A percentile compares a stretch with the other conserved stretches of the same genome.
Conservation (phyloP, 495 filamentous ascomycete genomes). For the Aspergillus baeticus region DNA sequence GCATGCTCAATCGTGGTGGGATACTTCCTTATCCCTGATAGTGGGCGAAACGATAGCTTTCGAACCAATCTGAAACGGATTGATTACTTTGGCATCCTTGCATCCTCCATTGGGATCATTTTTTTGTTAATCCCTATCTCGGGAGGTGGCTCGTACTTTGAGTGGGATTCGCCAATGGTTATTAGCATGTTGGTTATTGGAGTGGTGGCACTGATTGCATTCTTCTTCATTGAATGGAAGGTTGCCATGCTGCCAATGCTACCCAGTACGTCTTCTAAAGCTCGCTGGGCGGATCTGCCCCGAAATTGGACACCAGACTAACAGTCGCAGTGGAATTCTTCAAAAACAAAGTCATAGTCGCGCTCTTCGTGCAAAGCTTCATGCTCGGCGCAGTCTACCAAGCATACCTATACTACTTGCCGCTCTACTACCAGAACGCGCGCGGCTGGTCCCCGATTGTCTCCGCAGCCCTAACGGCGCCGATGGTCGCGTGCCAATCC, state of each 20-base stretch:
- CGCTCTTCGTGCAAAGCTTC: slow-evolving; percentile 59
- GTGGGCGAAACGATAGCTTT: slow-evolving; percentile 32
- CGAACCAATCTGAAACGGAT: slow-evolving; percentile 50
- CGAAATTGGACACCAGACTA: slow-evolving; percentile 14
- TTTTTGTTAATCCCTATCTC: slow-evolving; percentile 62
- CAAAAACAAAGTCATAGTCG: slow-evolving; percentile 48
- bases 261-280: slow-evolving; percentile 40
- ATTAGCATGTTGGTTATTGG: slow-evolving; percentile 62
- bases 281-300: neutral
- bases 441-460: slow-evolving; percentile 49
- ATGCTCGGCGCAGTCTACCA: slow-evolving; percentile 60
- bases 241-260: slow-evolving; percentile 59
- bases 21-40: slow-evolving; percentile 45
- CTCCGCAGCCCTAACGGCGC: slow-evolving; percentile 48
- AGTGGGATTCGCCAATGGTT: slow-evolving; percentile 59
- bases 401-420: slow-evolving; percentile 52
- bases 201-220: slow-evolving; percentile 41
- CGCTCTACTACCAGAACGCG: slow-evolving; percentile 55
- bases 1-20: slow-evolving; percentile 40
- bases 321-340: slow-evolving; percentile 49
- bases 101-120: slow-evolving; percentile 52
- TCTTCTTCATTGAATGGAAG: slow-evolving; percentile 58
- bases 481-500: slow-evolving; percentile 54
- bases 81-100: slow-evolving; percentile 53
- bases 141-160: slow-evolving; percentile 59